These are phyloP conservation scores for Syzygium oleosum DNA, from an alignment of 345 rosid genomes.

Conservation along the genomic window DNA sequence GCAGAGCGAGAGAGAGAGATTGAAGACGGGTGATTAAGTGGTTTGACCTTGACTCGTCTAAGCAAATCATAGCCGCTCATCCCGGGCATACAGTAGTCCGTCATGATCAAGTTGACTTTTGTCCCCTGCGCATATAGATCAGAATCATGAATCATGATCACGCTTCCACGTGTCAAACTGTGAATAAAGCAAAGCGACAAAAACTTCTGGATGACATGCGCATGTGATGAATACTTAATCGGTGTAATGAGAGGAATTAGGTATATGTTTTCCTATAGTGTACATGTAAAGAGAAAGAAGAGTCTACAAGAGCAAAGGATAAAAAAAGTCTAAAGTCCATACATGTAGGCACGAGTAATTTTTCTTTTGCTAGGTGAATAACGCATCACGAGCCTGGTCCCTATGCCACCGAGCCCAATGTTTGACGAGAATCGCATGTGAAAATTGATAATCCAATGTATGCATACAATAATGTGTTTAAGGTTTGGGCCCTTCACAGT, in stretches of 20 bases:
- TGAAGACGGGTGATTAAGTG: background rate
- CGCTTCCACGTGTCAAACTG: background rate
- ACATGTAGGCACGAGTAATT: background rate
- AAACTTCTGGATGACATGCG: background rate
- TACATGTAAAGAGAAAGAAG: background rate
- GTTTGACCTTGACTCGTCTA: slow-evolving; percentile 56
- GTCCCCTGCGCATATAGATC: slow-evolving; percentile 20
- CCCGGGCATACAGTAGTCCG: slow-evolving; percentile 88
- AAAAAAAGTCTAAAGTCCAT: background rate
- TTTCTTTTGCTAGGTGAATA: background rate
- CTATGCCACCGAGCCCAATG: background rate
- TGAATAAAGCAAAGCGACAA: background rate
- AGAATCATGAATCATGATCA: background rate
- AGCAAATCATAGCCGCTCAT: slow-evolving; percentile 86
- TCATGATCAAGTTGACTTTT: slow-evolving; percentile 74
- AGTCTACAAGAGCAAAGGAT: background rate
- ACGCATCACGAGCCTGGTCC: background rate
- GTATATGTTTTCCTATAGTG: background rate
- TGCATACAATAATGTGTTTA: background rate
- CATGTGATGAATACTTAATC: background rate
- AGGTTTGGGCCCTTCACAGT: background rate
- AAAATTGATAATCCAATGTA: background rate
- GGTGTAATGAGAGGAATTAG: background rate
- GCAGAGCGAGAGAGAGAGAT: background rate
- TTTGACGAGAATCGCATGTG: background rate